Base-by-base conservation (phyloP, 371 early-diverging fungal genomes). In the Mucor ambiguus region DNA sequence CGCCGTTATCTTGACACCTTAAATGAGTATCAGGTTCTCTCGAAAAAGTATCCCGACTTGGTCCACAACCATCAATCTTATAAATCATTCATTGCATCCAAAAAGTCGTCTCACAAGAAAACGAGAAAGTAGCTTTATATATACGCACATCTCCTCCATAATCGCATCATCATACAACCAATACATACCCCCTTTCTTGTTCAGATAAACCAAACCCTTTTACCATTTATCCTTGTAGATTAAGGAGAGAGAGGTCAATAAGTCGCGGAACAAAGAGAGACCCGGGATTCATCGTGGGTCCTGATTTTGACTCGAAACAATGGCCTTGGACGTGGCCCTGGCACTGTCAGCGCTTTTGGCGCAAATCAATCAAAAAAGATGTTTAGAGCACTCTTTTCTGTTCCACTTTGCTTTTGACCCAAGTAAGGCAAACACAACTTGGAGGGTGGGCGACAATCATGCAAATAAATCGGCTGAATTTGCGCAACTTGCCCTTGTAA, bases 1-100 rank as follows among this genome's bases (percentile, higher is more conserved):
- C 71, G 81, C 11, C 73, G 81, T 6, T 71, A 81, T 33, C 56
- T 70, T 6, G n/a, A 52, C 4, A 78, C 78, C 49, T 66, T 81
- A 7, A 61, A 69, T 14, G 30, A 56, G 10, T 81, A 64, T 54
- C 68, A 68, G n/a, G n/a, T 28, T 10, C 56, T 76, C 6, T 46
- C 60, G 2, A 32, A 49, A 10, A 59, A 44, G 32, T 46, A 70
- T 38, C 78, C 81, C 30, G 12, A 61, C 8, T 22, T 66, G 14
- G 75, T 81, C 0, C 72, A 75, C 26, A 75, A 76, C 44, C 67
- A 71, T 61, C 67, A 66, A 37, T 71, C 77, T 14, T 70, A 72
- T 16, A 61, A 67, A 24, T 18, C 41, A 41, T 41, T 41, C 41
- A 41, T 41, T 4, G 52, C 67, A 22, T 77, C 67, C 22, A 14